Conservation (phyloP, 768 basidiomycete species). For the Amanita muscaria region DNA sequence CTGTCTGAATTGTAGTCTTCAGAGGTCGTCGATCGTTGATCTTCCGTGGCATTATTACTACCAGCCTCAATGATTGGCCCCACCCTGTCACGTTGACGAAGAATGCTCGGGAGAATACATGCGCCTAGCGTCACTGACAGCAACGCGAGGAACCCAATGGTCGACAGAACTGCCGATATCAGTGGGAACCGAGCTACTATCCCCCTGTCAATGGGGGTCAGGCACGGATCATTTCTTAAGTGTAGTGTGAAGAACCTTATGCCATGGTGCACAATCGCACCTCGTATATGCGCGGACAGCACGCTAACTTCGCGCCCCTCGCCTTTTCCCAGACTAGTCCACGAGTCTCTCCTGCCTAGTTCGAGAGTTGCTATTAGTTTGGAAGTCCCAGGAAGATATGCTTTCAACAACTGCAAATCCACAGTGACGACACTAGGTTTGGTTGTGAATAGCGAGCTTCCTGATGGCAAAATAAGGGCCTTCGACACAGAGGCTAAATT, state of each 20-base stretch:
- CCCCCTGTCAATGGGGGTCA: neutral
- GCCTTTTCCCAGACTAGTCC: slow-evolving; percentile 61
- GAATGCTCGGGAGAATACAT: slow-evolving; percentile 5
- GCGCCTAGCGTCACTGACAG: slow-evolving; percentile 3
- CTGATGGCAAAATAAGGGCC: slow-evolving; percentile 50
- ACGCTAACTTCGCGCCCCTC: slow-evolving; percentile 70
- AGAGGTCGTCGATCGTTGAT: neutral
- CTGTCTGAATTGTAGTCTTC: slow-evolving; percentile 13
- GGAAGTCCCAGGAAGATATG: slow-evolving; percentile 41
- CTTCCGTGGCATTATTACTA: neutral
- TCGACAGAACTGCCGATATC: slow-evolving; percentile 5
- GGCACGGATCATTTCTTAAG: neutral
- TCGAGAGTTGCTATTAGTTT: slow-evolving; percentile 52
- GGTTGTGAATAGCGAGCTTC: slow-evolving; percentile 30
- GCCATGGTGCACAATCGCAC: slow-evolving; percentile 56
- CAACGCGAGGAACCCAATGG: slow-evolving; percentile 1
- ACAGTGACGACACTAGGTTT: slow-evolving; percentile 36
- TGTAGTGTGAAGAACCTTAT: slow-evolving; percentile 40
- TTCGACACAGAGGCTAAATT: slow-evolving; percentile 19
- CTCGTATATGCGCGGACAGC: slow-evolving; percentile 49
- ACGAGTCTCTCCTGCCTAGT: slow-evolving; percentile 65
- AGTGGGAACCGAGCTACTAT: slow-evolving; percentile 8
- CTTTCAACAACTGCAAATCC: slow-evolving; percentile 47
- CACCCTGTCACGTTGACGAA: neutral
- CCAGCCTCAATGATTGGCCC: neutral